Base-by-base conservation (phyloP, 2,329 filamentous ascomycete species). In the Colletotrichum nymphaeae region DNA sequence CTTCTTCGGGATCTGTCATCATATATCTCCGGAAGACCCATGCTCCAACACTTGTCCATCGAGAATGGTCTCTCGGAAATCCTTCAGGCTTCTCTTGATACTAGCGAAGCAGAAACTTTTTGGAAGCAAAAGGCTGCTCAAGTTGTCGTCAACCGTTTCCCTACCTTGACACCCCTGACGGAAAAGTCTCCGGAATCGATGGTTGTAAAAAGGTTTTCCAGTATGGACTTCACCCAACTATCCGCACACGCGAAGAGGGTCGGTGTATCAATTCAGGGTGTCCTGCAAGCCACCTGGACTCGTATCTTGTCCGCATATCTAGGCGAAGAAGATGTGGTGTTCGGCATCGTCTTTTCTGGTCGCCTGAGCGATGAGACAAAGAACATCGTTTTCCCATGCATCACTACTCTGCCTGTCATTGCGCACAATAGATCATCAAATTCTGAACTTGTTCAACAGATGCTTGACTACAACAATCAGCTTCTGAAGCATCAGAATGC, bases 301-400 rank as follows among this genome's bases (percentile, higher is more conserved):
- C 87, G 91, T 8, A 78, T 98, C 0, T 85, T 98, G 0, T 88
- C 93, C 0, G 89, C 92, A 0, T 98, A 98, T 77, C 88, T 92
- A 16, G 95, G 95, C 1, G 95, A 98, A 78, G 78, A 84, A 3
- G 88, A 88, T 6, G 91, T 97, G 0, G 92, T 92, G 0, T 97
- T 97, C 79, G 96, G 95, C 0, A 87, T 93, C 16, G 94, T 95
- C 0, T 85, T 98, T 8, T 95, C 95, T 9, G 95, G 95, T 1
- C 87, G 95, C 42, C 91, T 88, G 4, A 87, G 87, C 0, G 87
- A 92, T 4, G 84, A 87, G n/a, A 90, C 91, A 0, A 86, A 88
- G 22, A 79, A 86, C 6, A 88, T 89, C 5, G 87, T 90, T 0
- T 94, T 98, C 64, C 95, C 96, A 0, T 96, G 93, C 79, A 90